Percentiles rank a stretch among this genome's conserved stretches.
These are phyloP conservation scores for Euphorbia tirucalli DNA, from an alignment of 345 rosid genomes.

Conservation along the genomic window DNA sequence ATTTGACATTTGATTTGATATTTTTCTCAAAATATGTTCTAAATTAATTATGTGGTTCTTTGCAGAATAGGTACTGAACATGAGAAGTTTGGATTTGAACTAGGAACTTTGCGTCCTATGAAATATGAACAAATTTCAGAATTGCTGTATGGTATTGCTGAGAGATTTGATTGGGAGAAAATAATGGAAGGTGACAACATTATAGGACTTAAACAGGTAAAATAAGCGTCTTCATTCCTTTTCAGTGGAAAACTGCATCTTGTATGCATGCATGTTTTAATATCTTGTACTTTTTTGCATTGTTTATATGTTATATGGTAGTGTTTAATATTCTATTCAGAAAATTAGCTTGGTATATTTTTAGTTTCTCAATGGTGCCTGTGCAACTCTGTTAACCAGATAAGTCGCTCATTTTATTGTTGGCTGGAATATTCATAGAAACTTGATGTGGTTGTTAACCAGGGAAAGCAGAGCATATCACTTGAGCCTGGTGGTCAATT, in stretches of 20 bases:
- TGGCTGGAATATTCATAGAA: neutral
- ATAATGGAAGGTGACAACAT: slow-evolving; percentile 82
- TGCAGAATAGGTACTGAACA: slow-evolving; percentile 98
- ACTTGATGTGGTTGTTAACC: slow-evolving; percentile 23
- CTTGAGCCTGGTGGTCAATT: slow-evolving; percentile 99
- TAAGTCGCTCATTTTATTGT: neutral
- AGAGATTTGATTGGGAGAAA: slow-evolving; percentile 99
- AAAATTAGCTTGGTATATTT: neutral
- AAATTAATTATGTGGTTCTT: slow-evolving; percentile 12
- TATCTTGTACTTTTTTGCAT: slow-evolving; percentile 1
- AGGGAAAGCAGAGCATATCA: slow-evolving; percentile 99
- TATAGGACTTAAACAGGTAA: slow-evolving; percentile 94
- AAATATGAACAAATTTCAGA: slow-evolving; percentile 91
- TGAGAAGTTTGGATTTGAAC: slow-evolving; percentile 96
- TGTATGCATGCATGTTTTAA: neutral
- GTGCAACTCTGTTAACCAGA: neutral
- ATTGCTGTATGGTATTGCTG: slow-evolving; percentile 88
- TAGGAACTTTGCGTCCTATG: slow-evolving; percentile 74
- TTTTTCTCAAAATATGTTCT: slow-evolving; percentile 1
- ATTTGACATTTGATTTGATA: neutral
- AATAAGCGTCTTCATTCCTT: neutral
- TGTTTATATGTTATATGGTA: slow-evolving; percentile 5
- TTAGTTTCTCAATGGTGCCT: slow-evolving; percentile 1
- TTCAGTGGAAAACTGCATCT: neutral
- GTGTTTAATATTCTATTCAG: slow-evolving; percentile 1